Evolutionary conservation across 2,329 filamentous ascomycete genomes (phyloP).

Genomic region (Penicillium thymicola): DNA sequence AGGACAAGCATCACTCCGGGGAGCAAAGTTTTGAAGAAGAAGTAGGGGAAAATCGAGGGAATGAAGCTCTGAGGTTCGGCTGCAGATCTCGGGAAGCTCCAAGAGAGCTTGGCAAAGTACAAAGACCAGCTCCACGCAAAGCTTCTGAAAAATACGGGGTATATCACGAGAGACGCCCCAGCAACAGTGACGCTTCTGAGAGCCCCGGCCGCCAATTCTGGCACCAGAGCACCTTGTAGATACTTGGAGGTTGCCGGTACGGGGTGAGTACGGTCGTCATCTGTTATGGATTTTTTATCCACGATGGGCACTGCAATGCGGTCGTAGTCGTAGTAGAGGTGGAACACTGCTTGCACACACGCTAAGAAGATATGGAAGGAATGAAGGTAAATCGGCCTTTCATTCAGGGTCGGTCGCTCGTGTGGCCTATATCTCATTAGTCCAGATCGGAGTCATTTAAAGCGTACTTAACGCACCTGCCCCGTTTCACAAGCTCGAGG

Average conservation of each 20-base stretch:
- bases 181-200: constrained; percentile 40
- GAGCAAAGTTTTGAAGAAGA: constrained; percentile 55
- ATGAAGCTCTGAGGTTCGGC: constrained; percentile 54
- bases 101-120: constrained; percentile 67
- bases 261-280: constrained; percentile 38
- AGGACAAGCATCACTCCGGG: constrained; percentile 66
- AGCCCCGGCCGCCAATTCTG: constrained; percentile 33
- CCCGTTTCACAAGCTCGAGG: constrained; percentile 70
- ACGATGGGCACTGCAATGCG: constrained; percentile 54
- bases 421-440: constrained; percentile 38
- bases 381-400: constrained; percentile 77
- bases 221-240: constrained; percentile 36
- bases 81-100: constrained; percentile 70
- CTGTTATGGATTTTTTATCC: constrained; percentile 31
- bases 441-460: not conserved
- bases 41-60: constrained; percentile 55
- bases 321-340: constrained; percentile 73
- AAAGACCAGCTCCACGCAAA: constrained; percentile 68
- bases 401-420: constrained; percentile 76
- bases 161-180: constrained; percentile 54
- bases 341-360: constrained; percentile 63
- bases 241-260: constrained; percentile 37
- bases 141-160: constrained; percentile 60
- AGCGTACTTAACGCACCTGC: constrained; percentile 50
- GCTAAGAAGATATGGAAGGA: constrained; percentile 67